phyloP scores from a whole-genome alignment of 2,329 filamentous ascomycete species.

The Sporothrix inflata region DNA sequence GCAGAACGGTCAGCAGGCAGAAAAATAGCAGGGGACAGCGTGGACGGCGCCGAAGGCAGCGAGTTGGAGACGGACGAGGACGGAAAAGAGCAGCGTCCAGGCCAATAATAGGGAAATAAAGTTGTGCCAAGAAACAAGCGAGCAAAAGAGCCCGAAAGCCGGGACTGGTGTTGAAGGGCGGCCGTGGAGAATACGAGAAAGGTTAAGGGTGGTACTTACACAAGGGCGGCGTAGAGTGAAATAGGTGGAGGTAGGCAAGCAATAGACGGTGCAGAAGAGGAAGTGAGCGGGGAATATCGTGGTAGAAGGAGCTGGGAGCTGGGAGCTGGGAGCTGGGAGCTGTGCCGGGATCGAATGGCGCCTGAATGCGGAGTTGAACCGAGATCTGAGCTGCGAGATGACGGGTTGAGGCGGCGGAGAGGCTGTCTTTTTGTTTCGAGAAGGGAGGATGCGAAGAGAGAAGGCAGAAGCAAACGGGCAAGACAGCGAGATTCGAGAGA shows the following conservation, averaged over 20 bases:
- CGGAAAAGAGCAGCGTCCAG: neutral
- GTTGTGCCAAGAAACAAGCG: neutral
- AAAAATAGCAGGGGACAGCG: neutral
- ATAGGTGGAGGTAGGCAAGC: neutral
- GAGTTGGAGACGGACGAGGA: neutral
- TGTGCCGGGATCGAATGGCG: neutral
- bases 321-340: neutral
- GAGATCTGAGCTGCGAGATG: neutral
- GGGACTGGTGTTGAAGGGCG: neutral
- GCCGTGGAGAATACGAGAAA: neutral
- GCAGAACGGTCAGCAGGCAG: neutral
- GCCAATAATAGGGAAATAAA: neutral
- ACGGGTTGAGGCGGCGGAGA: too few relatives aligned
- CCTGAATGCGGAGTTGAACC: constrained; percentile 14
- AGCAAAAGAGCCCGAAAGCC: neutral
- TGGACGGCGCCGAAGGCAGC: neutral
- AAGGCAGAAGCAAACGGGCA: neutral
- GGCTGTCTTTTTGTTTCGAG: neutral
- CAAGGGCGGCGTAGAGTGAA: neutral
- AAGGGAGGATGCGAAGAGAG: neutral
- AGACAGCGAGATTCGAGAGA: neutral
- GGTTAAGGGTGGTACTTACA: neutral
- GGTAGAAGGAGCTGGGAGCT: neutral
- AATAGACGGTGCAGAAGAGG: neutral
- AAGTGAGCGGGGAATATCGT: neutral